Conservation (phyloP, 192 early-diverging fungal genomes). For the Coemansia pectinata region DNA sequence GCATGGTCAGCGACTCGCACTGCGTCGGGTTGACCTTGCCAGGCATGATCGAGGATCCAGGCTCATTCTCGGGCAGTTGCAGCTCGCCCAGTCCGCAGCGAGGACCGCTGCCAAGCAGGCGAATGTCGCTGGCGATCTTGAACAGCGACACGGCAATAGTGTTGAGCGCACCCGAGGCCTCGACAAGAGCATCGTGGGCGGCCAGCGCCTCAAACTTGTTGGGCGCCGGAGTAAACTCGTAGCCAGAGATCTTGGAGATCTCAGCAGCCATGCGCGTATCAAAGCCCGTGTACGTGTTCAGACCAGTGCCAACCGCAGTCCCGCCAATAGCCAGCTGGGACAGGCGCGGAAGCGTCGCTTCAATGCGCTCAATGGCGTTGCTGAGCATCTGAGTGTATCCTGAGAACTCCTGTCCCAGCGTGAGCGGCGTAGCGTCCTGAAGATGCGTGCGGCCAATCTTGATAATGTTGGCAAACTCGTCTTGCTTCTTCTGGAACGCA, state of each 20-base stretch:
- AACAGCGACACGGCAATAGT: conserved; percentile 92
- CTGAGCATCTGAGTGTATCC: conserved; percentile 93
- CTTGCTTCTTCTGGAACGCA: conserved; percentile 74
- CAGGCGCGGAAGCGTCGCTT: conserved; percentile 78
- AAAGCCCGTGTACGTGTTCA: conserved; percentile 95
- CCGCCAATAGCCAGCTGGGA: conserved; percentile 96
- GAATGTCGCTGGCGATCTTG: conserved; percentile 99
- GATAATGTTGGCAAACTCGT: conserved; percentile 90
- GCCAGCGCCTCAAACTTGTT: conserved; percentile 99
- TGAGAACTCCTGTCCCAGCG: conserved; percentile 97
- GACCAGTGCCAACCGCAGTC: conserved; percentile 95
- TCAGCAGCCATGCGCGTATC: conserved; percentile 86
- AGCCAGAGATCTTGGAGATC: conserved; percentile 84
- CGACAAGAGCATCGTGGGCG: conserved; percentile 97
- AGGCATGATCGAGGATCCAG: conserved; percentile 99
- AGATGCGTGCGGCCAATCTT: conserved; percentile 99
- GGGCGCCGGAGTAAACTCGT: conserved; percentile 92
- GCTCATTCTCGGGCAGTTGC: conserved; percentile 96
- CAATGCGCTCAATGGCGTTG: conserved; percentile 86
- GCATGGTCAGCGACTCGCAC: conserved; percentile 99
- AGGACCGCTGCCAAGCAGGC: conserved; percentile 94
- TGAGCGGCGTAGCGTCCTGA: conserved; percentile 97
- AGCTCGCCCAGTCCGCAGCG: conserved; percentile 98
- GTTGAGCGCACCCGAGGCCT: conserved; percentile 94
- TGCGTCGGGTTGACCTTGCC: conserved; percentile 99